Conservation (phyloP, 345 rosid species). For the Heritiera littoralis region DNA sequence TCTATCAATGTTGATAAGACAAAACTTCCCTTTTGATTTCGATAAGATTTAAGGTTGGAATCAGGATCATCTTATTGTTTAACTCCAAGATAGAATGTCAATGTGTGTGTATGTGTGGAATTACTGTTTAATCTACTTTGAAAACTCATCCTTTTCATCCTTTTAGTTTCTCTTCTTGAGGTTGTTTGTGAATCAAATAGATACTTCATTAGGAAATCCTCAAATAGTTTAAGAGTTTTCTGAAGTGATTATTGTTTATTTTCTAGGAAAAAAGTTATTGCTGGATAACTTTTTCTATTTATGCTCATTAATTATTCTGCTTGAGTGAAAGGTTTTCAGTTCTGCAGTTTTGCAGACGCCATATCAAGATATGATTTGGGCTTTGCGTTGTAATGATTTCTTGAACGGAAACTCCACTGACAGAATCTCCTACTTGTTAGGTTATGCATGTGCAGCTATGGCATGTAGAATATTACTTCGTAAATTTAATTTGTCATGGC, state of each 20-base stretch:
- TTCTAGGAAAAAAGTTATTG: slow-evolving; percentile 3
- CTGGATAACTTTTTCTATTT: slow-evolving; percentile 20
- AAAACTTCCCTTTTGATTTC: neutral
- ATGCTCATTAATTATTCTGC: slow-evolving; percentile 21
- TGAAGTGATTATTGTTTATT: slow-evolving; percentile 9
- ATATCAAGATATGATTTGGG: slow-evolving; percentile 28
- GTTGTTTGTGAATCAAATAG: neutral
- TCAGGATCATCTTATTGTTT: neutral
- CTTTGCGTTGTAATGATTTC: slow-evolving; percentile 30
- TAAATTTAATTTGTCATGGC: slow-evolving; percentile 16
- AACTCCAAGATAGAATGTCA: neutral
- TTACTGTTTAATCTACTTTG: neutral
- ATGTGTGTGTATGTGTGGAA: too few relatives aligned
- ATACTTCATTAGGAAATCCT: slow-evolving; percentile 6
- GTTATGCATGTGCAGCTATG: slow-evolving; percentile 17
- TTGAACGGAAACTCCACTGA: slow-evolving; percentile 23
- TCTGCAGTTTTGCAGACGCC: slow-evolving; percentile 38
- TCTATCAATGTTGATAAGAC: neutral
- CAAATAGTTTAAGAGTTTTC: neutral
- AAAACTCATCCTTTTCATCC: neutral
- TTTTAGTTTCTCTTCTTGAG: neutral
- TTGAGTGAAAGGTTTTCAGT: slow-evolving; percentile 33
- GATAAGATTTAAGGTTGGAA: neutral
- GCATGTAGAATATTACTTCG: slow-evolving; percentile 18
- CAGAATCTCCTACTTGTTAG: slow-evolving; percentile 22